These are phyloP conservation scores for Phytophthora pluvialis DNA, from an alignment of 352 stramenopile genomes.

Conservation along the genomic window DNA sequence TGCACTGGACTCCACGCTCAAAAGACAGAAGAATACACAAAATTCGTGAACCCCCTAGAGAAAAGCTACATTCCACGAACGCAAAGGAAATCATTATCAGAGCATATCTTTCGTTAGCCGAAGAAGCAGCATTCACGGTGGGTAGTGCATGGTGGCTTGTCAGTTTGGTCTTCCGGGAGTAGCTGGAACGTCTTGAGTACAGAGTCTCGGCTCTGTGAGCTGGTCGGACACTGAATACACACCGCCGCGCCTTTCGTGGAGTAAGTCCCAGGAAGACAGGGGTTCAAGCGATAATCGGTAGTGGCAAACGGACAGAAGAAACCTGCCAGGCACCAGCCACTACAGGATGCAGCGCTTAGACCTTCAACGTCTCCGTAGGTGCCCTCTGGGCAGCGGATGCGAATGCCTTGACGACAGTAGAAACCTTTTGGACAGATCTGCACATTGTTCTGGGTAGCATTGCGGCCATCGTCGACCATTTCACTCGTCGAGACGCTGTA, in stretches of 20 bases:
- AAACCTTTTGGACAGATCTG: conserved; percentile 62
- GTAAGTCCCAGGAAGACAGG: conserved; percentile 55
- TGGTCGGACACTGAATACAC: conserved; percentile 57
- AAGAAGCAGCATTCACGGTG: conserved; percentile 60
- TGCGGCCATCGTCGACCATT: conserved; percentile 38
- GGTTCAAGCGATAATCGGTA: conserved; percentile 46
- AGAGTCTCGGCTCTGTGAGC: conserved; percentile 18
- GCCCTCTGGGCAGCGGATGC: conserved; percentile 69
- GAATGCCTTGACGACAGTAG: conserved; percentile 78
- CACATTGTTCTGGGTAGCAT: conserved; percentile 62
- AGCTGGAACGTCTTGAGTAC: conserved; percentile 36
- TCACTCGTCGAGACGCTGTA: conserved; percentile 58
- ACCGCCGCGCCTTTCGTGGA: conserved; percentile 42
- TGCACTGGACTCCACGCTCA: no score
- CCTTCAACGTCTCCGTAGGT: conserved; percentile 63
- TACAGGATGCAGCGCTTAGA: conserved; percentile 56
- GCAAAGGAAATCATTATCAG: no score
- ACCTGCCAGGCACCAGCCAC: conserved; percentile 70
- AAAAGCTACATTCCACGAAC: no score
- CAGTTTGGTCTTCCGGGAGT: conserved; percentile 17
- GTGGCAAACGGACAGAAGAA: conserved; percentile 74
- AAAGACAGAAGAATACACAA: no score
- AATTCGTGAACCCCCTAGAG: no score
- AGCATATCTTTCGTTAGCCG: conserved; percentile 20
- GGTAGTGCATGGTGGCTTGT: conserved; percentile 37